Evolutionary conservation across 176 grass and related monocot genomes (phyloP).

Genomic region (Pontederia paniculata): DNA sequence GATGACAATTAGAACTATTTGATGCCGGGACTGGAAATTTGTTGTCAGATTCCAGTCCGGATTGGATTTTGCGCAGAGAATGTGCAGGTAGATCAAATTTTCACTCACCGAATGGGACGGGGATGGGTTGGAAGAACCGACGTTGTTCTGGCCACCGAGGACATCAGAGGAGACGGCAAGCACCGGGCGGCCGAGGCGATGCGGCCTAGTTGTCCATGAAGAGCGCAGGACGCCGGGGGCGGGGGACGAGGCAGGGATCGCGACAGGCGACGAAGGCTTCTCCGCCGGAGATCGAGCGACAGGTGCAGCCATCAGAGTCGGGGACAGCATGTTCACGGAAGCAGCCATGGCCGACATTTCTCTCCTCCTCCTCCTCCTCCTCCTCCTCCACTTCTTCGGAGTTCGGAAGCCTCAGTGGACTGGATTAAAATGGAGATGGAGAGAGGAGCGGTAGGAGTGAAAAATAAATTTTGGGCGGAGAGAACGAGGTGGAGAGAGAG

Average conservation of each 20-base stretch:
- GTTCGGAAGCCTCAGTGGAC: too few species aligned
- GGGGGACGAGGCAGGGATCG: slow-evolving; percentile 1
- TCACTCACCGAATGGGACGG: slow-evolving; percentile 28
- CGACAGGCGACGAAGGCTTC: not conserved
- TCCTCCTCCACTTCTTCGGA: too few species aligned
- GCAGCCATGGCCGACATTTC: slow-evolving; percentile 65
- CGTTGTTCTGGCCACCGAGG: slow-evolving; percentile 27
- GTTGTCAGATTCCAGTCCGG: too few species aligned
- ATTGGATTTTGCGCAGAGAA: too few species aligned
- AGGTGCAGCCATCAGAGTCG: slow-evolving; percentile 19
- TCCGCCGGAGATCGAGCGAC: slow-evolving; percentile 50
- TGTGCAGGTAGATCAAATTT: not conserved
- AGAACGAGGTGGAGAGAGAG: not conserved
- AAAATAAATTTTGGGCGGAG: too few species aligned
- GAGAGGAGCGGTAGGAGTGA: too few species aligned
- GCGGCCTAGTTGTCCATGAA: slow-evolving; percentile 4
- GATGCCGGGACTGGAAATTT: too few species aligned
- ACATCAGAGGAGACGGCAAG: slow-evolving; percentile 62
- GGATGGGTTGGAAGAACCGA: slow-evolving; percentile 24
- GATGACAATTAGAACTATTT: too few species aligned
- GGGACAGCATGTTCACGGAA: slow-evolving; percentile 54
- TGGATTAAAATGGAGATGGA: too few species aligned
- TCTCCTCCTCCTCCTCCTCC: not conserved
- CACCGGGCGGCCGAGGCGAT: slow-evolving; percentile 19
- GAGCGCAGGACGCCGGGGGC: not conserved